These are phyloP conservation scores for Scorias spongiosa DNA, from an alignment of 2,329 filamentous ascomycete species.

Conservation along the genomic window DNA sequence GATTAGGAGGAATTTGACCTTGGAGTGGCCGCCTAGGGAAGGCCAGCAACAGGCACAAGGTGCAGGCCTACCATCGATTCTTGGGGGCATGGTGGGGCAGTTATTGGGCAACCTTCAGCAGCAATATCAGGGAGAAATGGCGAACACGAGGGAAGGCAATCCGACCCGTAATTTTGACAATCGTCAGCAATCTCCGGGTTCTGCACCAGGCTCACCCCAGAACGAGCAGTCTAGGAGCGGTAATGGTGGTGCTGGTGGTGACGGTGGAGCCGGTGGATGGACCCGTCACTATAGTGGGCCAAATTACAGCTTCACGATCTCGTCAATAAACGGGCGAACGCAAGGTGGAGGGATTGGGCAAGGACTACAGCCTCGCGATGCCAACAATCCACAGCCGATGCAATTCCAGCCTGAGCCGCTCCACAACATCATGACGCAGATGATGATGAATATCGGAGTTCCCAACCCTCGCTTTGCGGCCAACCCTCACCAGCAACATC, in stretches of 20 bases:
- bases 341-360: slow-evolving; percentile 1
- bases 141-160: not conserved
- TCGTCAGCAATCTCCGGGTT: not conserved
- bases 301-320: slow-evolving; percentile 15
- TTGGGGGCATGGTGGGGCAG: slow-evolving; percentile 10
- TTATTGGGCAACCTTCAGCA: slow-evolving; percentile 5
- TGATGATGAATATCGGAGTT: slow-evolving; percentile 17
- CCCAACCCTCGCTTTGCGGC: slow-evolving; percentile 6
- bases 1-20: not conserved
- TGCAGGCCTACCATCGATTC: slow-evolving; percentile 4
- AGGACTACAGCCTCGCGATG: slow-evolving; percentile 35
- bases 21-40: slow-evolving; percentile 7
- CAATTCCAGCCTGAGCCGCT: slow-evolving; percentile 19
- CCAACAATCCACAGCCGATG: slow-evolving; percentile 32
- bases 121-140: slow-evolving; percentile 1
- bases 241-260: not conserved
- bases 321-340: not conserved
- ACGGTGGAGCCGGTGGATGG: slow-evolving; percentile 2
- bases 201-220: not conserved
- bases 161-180: not conserved
- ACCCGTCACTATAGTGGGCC: slow-evolving; percentile 11
- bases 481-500: not conserved
- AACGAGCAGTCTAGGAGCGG: not conserved
- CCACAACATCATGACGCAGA: slow-evolving; percentile 17
- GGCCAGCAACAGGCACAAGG: slow-evolving; percentile 7